phyloP scores from a whole-genome alignment of 2,329 filamentous ascomycete genomes.

The Hymenoscyphus infarciens region DNA sequence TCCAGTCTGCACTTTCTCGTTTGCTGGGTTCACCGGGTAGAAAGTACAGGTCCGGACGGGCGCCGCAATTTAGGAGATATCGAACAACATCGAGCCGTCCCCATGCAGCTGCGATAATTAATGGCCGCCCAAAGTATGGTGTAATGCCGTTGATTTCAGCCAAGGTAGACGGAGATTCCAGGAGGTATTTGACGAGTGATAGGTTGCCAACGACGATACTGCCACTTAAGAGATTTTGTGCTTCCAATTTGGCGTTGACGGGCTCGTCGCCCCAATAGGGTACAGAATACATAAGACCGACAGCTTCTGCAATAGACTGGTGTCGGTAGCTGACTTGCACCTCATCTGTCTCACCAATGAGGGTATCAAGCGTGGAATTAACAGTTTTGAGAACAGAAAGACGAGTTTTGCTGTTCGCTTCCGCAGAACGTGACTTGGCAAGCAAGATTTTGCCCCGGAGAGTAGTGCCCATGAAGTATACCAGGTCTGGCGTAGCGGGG shows the following conservation, averaged over 20 bases:
- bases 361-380: neutral
- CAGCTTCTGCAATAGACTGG: neutral
- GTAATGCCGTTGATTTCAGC: neutral
- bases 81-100: neutral
- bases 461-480: neutral
- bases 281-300: neutral
- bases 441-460: neutral
- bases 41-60: neutral
- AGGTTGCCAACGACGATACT: neutral
- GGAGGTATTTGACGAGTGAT: neutral
- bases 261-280: neutral
- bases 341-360: neutral
- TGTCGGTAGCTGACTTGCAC: neutral
- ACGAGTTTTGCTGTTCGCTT: neutral
- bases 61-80: neutral
- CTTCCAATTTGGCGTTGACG: neutral
- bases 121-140: neutral
- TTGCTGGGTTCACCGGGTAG: neutral
- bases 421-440: neutral
- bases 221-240: neutral
- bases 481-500: neutral
- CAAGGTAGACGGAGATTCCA: neutral
- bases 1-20: neutral
- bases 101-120: neutral
- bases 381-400: neutral